Evolutionary conservation across 2,329 filamentous ascomycete genomes (phyloP).

Genomic region (Aureobasidium musti): DNA sequence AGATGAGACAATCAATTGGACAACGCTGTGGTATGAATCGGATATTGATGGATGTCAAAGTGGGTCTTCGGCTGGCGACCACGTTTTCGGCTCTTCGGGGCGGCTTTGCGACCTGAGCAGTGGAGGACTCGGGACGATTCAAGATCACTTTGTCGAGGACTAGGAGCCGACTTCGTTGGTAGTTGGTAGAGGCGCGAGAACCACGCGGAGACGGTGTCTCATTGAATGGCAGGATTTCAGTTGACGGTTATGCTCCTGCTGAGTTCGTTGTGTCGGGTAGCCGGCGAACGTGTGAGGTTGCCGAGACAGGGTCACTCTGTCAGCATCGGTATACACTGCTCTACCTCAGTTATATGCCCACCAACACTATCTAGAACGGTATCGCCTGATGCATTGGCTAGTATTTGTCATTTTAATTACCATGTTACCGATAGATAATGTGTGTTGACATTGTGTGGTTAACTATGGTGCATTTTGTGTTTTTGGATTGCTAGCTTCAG

Average conservation of each 20-base stretch:
- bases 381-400: background rate
- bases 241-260: background rate
- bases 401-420: too few species aligned
- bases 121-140: constrained; percentile 4
- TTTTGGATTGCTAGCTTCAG: background rate
- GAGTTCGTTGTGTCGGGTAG: background rate
- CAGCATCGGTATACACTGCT: background rate
- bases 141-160: background rate
- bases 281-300: background rate
- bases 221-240: background rate
- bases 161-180: background rate
- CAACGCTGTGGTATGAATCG: background rate
- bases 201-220: background rate
- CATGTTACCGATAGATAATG: too few species aligned
- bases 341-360: background rate
- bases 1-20: constrained; percentile 17
- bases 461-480: background rate
- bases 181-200: background rate
- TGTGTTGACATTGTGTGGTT: background rate
- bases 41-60: constrained; percentile 4
- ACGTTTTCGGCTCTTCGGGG: constrained; percentile 12
- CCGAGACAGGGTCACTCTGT: background rate
- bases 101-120: constrained; percentile 1
- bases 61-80: constrained; percentile 8
- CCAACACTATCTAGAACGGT: background rate